A percentile compares a stretch with the other conserved stretches of the same genome.
Evolutionary conservation across 148 eudicot genomes (phyloP).

Genomic region (Mesembryanthemum crystallinum): DNA sequence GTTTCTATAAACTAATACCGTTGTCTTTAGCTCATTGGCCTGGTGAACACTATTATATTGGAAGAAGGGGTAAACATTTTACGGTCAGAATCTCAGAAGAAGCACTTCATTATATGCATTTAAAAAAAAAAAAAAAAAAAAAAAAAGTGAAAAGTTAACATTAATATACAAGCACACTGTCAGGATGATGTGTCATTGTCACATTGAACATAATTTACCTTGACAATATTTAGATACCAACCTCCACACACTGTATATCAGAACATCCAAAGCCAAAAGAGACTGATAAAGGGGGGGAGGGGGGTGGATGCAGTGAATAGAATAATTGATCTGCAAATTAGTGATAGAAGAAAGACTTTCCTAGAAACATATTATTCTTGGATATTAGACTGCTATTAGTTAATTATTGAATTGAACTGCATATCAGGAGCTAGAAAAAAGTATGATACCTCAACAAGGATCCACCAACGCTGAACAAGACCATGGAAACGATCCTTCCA

Average conservation of each 20-base stretch:
- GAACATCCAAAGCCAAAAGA: neutral
- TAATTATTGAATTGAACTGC: neutral
- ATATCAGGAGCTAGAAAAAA: slow-evolving; percentile 17
- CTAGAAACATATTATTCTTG: neutral
- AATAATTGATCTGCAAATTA: too few species aligned
- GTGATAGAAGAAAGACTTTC: neutral
- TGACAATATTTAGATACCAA: neutral
- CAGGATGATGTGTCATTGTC: neutral
- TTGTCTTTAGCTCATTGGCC: too few species aligned
- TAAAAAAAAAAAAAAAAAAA: neutral
- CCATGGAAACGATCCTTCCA: slow-evolving; percentile 99
- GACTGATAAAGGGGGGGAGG: neutral
- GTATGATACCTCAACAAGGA: slow-evolving; percentile 80
- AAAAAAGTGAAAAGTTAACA: neutral
- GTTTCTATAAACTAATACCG: too few species aligned
- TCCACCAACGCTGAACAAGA: slow-evolving; percentile 87
- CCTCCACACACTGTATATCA: neutral
- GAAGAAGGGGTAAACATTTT: neutral
- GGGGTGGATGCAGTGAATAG: neutral
- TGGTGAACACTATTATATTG: too few species aligned
- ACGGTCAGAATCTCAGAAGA: neutral
- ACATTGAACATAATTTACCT: neutral
- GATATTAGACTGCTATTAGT: neutral
- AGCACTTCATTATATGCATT: neutral
- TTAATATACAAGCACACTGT: neutral